Base-by-base conservation (phyloP, 2,329 filamentous ascomycete species). In the Zymoseptoria brevis region DNA sequence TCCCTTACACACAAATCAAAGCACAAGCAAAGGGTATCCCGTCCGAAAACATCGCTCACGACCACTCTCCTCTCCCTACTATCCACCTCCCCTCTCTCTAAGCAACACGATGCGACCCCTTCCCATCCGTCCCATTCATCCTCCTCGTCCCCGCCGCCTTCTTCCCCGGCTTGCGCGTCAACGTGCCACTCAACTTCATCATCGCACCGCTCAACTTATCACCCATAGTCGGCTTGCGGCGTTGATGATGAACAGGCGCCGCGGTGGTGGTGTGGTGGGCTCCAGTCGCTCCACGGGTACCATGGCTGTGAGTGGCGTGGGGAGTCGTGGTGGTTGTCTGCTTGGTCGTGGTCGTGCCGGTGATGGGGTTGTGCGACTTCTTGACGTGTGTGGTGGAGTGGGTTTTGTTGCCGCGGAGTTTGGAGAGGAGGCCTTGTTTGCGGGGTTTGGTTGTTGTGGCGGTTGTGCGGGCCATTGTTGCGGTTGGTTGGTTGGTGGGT, bases 191-290 rank as follows among this genome's bases (percentile, higher is more conserved):
- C 63, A 93, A 74, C 77, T 83, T 89, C 76, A 89, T 79, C 72
- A 93, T 77, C 0, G 88, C 88, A 19, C 89, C 89, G 54, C 82
- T 86, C 66, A 93, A 81, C 75, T 92, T 93, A 76, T 93, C 89
- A 53, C 87, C 87, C 64, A 92, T 77, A 48, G 55, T 83, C 2
- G 83, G 80, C 68, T 86, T 83, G 69, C 88, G 84, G 71, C 83
- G 82, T 57, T 89, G 87, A 71, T 87, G 85, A 62, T 84, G 81
- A 16, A 77, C 75, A 2, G 76, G 76, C 55, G 80, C 68, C 55
- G 80, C 68, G 16, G 75, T 72, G 9, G 58, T 29, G 45, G 19
- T 53, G 22, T 53, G 51, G 19, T 53, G 51, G 22, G 22, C 22
- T 2, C 24, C 51, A 19, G 51, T 53, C n/a, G 51, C 19, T 13